Evolutionary conservation across 2,329 filamentous ascomycete species (phyloP).

Genomic region (Neofusicoccum kwambonambiense): DNA sequence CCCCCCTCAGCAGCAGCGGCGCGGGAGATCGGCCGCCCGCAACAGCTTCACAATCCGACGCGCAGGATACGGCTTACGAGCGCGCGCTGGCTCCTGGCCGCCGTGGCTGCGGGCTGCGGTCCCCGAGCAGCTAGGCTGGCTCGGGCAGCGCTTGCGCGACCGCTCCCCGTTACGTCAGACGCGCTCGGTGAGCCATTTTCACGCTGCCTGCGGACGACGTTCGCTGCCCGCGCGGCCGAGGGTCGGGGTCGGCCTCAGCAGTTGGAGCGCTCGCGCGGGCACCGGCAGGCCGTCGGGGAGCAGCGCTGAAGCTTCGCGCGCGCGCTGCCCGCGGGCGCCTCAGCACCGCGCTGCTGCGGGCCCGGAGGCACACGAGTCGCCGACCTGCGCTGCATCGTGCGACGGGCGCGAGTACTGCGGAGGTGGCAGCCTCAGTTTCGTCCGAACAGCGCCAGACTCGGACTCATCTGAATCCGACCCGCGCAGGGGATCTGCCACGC

Average conservation of each 20-base stretch:
- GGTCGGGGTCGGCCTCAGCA: background rate
- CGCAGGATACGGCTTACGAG: conserved; percentile 4
- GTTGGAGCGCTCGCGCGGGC: background rate
- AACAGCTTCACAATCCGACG: background rate
- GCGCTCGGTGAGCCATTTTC: conserved; percentile 15
- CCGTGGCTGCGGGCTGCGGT: background rate
- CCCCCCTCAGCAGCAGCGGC: background rate
- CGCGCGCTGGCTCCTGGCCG: background rate
- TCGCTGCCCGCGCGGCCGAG: conserved; percentile 12
- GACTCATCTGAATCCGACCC: conserved; percentile 14
- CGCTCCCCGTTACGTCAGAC: conserved; percentile 7
- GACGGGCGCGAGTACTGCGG: conserved; percentile 6
- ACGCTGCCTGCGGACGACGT: background rate
- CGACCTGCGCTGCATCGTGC: background rate
- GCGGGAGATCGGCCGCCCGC: conserved; percentile 14
- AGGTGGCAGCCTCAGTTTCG: conserved; percentile 15
- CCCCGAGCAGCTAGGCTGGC: conserved; percentile 8
- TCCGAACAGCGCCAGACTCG: conserved; percentile 7
- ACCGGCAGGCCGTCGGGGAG: background rate
- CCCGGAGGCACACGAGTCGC: background rate
- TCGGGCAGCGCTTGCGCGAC: conserved; percentile 10
- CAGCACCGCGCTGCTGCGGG: background rate
- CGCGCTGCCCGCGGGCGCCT: too few relatives aligned
- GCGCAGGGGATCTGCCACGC: conserved; percentile 10
- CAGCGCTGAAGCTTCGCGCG: too few relatives aligned